Evolutionary conservation across 106 monocot genomes (phyloP).

Genomic region (Amphibolis antarctica): DNA sequence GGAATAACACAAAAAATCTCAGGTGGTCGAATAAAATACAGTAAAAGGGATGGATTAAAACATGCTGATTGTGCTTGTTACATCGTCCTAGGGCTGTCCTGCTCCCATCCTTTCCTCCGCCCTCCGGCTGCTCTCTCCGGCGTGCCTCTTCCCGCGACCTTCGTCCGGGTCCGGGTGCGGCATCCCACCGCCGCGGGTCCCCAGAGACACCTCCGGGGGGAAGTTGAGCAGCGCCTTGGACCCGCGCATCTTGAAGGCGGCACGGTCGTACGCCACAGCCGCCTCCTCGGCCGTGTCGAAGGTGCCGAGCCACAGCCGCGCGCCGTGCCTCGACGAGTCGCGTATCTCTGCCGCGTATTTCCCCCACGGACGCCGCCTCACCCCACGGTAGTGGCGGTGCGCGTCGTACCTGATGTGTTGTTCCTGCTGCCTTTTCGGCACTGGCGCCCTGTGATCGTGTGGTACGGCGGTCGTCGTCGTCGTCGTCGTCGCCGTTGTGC

Average conservation of each 20-base stretch:
- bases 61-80: too few relatives aligned
- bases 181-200: background rate
- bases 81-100: background rate
- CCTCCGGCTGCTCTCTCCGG: background rate
- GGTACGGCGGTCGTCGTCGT: slow-evolving; percentile 17
- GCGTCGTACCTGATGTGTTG: background rate
- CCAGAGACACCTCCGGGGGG: slow-evolving; percentile 22
- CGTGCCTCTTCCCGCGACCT: background rate
- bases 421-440: background rate
- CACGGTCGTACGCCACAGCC: slow-evolving; percentile 58
- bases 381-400: slow-evolving; percentile 66
- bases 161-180: background rate
- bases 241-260: slow-evolving; percentile 67
- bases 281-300: slow-evolving; percentile 32
- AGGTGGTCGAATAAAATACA: too few relatives aligned
- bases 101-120: background rate
- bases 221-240: slow-evolving; percentile 79
- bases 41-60: too few relatives aligned
- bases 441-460: background rate
- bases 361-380: slow-evolving; percentile 32
- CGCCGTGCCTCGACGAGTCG: slow-evolving; percentile 66
- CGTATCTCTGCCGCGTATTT: slow-evolving; percentile 32
- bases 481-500: background rate
- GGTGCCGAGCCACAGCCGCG: slow-evolving; percentile 66
- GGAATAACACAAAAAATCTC: too few relatives aligned